Evolutionary conservation across 1,284 basidiomycete genomes (phyloP), one percentile per base, ranked within the genome.

Genomic region (Malassezia vespertilionis): DNA sequence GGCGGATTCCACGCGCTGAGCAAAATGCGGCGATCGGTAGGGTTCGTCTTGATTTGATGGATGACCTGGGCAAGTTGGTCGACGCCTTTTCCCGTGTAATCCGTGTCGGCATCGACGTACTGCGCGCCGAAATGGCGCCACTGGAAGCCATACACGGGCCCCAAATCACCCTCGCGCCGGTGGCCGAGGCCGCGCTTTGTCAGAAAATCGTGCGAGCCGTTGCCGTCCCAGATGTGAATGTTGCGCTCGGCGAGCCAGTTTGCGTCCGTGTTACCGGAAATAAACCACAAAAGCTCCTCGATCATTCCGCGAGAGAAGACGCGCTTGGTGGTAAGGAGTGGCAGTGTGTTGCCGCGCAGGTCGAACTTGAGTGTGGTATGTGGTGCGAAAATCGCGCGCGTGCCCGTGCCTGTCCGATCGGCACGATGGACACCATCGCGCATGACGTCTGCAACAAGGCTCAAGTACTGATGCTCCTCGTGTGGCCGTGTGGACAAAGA

Each of bases 61-160:
- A 96, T 85, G 56, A 87, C 86, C 59, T 91, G 83, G 41, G 76
- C 73, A 35, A 97, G 76, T 74, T 97, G 91, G 73, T 97, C 93
- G 24, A 96, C 86, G 18, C 91, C 91, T 65, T 93, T 74, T 0
- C 86, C 87, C 0, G 77, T 74, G 69, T 97, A 97, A 43, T 73
- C 63, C 24, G 77, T 75, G 34, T 90, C 84, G 57, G 82, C 85
- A 55, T 86, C 82, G 17, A 75, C 76, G 65, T 97, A 97, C 56
- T 79, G 73, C 0, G 91, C 91, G 1, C 93, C 91, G 72, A 96
- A 97, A 71, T 96, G 90, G 44, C 91, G 77, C 91, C 93, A 97
- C 65, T 97, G 91, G 71, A 97, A 97, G 0, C 91, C 91, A 69
- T 97, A 97, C 2, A 97, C 87, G 0, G 93, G 91, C 0, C 91